phyloP scores from a whole-genome alignment of 225 moss, liverwort and hornwort genomes.

The Physcomitrium patens region DNA sequence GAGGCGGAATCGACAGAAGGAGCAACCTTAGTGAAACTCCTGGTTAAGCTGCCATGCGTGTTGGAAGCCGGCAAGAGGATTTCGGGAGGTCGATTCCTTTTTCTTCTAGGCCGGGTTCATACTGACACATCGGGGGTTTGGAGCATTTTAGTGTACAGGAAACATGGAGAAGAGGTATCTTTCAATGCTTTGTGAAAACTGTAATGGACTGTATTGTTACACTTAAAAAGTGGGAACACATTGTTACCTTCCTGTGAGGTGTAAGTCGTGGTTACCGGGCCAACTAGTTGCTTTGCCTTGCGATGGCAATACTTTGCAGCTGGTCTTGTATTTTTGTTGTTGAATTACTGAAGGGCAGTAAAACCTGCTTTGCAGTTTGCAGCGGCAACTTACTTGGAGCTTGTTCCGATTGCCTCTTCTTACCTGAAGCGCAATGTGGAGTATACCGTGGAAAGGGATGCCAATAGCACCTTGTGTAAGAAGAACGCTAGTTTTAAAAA shows the following conservation, averaged over 20 bases:
- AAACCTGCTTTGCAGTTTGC: too few species aligned
- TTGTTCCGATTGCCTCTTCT: too few species aligned
- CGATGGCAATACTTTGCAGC: neutral
- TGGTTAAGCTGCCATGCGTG: constrained; percentile 13
- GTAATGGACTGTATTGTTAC: constrained; percentile 42
- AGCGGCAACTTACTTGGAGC: too few species aligned
- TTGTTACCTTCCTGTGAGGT: constrained; percentile 67
- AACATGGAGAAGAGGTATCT: constrained; percentile 32
- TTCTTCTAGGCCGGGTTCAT: constrained; percentile 20
- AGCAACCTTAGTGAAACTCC: constrained; percentile 45
- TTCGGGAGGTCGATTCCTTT: constrained; percentile 37
- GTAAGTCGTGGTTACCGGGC: neutral
- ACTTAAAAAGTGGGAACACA: constrained; percentile 67
- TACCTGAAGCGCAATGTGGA: too few species aligned
- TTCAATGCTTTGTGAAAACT: constrained; percentile 30
- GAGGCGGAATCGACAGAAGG: constrained; percentile 60
- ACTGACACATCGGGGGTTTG: constrained; percentile 22
- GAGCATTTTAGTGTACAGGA: constrained; percentile 37
- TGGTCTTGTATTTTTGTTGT: too few species aligned
- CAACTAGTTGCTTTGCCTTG: constrained; percentile 7
- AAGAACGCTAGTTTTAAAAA: too few species aligned
- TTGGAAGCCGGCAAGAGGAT: constrained; percentile 44
- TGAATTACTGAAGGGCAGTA: too few species aligned
- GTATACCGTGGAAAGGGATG: too few species aligned
- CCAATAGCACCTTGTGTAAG: too few species aligned